Evolutionary conservation across 805 yeast genomes (phyloP).

Genomic region (Phaffomyces antillensis): DNA sequence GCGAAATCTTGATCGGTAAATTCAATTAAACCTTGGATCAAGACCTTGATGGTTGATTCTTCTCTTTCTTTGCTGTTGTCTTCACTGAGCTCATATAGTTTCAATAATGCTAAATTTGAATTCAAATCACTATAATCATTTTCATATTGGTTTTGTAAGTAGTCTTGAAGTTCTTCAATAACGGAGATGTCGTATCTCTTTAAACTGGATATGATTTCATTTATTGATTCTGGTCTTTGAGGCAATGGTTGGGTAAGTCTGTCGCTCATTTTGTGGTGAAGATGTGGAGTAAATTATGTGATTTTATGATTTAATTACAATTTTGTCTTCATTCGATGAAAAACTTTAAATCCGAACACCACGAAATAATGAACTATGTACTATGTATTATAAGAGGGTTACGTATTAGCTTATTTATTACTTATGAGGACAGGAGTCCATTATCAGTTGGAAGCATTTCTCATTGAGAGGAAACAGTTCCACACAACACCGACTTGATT

Average conservation of each 20-base stretch:
- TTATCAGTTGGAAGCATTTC: constrained; percentile 44
- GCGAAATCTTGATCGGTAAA: constrained; percentile 37
- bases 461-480: constrained; percentile 87
- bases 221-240: constrained; percentile 34
- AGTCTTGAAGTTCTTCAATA: constrained; percentile 37
- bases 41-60: constrained; percentile 30
- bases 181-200: constrained; percentile 39
- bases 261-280: constrained; percentile 18
- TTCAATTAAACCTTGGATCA: constrained; percentile 34
- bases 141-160: constrained; percentile 32
- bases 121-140: constrained; percentile 31
- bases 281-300: neutral
- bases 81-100: constrained; percentile 33
- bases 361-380: neutral
- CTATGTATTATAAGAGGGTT: too few species aligned
- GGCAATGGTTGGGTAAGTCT: constrained; percentile 28
- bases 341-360: constrained; percentile 1
- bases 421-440: too few species aligned
- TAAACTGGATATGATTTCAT: constrained; percentile 33
- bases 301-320: too few species aligned
- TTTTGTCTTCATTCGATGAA: too few species aligned
- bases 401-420: too few species aligned
- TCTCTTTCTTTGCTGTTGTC: constrained; percentile 30
- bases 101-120: constrained; percentile 41
- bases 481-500: constrained; percentile 68